phyloP scores from a whole-genome alignment of 2,329 filamentous ascomycete genomes.

The Colletotrichum trifolii region DNA sequence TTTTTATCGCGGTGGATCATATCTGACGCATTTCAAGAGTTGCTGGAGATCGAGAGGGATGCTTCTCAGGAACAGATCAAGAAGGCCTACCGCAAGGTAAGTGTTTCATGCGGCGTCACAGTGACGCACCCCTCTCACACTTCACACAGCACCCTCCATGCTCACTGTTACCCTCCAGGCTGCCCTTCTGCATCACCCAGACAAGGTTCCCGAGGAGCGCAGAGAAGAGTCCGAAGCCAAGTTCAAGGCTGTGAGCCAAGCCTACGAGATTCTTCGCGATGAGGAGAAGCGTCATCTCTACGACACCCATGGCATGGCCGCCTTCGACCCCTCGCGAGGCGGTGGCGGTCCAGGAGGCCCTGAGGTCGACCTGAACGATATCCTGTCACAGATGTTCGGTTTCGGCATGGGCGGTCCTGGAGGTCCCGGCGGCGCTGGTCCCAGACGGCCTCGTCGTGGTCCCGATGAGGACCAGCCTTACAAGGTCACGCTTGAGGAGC shows the following conservation, averaged over 20 bases:
- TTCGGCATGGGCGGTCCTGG: constrained; percentile 68
- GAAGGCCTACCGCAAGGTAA: constrained; percentile 94
- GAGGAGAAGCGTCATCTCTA: constrained; percentile 93
- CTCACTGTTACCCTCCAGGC: constrained; percentile 63
- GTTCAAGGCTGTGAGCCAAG: constrained; percentile 93
- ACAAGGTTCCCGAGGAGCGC: constrained; percentile 91
- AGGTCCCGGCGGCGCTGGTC: constrained; percentile 62
- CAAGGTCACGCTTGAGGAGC: constrained; percentile 89
- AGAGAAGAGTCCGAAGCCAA: constrained; percentile 87
- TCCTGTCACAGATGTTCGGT: constrained; percentile 92
- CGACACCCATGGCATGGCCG: constrained; percentile 94
- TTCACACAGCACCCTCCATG: constrained; percentile 13
- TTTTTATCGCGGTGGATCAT: constrained; percentile 35
- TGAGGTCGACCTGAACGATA: constrained; percentile 90
- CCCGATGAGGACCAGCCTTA: constrained; percentile 91
- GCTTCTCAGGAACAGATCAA: constrained; percentile 87
- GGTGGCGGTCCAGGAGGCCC: constrained; percentile 69
- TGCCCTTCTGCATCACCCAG: constrained; percentile 88
- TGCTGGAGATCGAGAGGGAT: constrained; percentile 79
- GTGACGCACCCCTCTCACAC: background rate
- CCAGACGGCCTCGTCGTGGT: constrained; percentile 75
- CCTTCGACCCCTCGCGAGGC: constrained; percentile 82
- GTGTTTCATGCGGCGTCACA: background rate
- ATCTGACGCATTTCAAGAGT: constrained; percentile 62
- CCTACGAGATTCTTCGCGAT: constrained; percentile 97